Conservation (phyloP, 2,329 filamentous ascomycete species). For the Cladosporium sp. region DNA sequence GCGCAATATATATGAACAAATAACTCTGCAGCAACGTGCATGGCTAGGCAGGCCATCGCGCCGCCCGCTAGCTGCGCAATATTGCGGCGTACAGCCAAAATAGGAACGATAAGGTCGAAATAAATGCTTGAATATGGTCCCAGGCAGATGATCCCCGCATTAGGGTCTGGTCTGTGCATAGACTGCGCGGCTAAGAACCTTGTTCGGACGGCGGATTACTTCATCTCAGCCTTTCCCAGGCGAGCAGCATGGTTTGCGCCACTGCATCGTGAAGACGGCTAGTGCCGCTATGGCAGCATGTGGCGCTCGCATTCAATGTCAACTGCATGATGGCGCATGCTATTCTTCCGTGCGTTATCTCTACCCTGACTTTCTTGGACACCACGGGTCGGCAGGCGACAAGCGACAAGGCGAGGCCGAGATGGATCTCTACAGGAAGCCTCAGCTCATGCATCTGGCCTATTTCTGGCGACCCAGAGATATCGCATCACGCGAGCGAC, state of each 20-base stretch:
- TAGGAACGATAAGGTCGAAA: neutral
- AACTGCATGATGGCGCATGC: neutral
- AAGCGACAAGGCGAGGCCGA: neutral
- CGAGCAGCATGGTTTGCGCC: neutral
- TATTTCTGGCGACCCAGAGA: neutral
- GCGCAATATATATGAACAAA: too few species aligned
- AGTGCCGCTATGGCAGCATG: neutral
- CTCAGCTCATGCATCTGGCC: neutral
- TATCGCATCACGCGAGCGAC: neutral
- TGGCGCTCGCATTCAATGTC: neutral
- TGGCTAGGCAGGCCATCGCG: too few species aligned
- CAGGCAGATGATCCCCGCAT: neutral
- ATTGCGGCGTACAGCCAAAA: too few species aligned
- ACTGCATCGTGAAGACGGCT: neutral
- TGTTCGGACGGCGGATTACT: neutral
- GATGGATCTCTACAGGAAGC: neutral
- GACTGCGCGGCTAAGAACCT: neutral
- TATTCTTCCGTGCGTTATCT: neutral
- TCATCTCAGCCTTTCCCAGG: neutral
- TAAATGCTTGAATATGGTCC: conserved; percentile 2
- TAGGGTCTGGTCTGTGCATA: neutral
- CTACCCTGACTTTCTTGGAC: neutral
- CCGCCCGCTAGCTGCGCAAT: too few species aligned
- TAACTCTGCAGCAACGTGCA: too few species aligned
- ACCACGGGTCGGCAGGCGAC: neutral